Percentiles rank a stretch among this genome's conserved stretches.
Evolutionary conservation across 164 flowering plant genomes (phyloP).

Genomic region (Nymphaea thermarum): DNA sequence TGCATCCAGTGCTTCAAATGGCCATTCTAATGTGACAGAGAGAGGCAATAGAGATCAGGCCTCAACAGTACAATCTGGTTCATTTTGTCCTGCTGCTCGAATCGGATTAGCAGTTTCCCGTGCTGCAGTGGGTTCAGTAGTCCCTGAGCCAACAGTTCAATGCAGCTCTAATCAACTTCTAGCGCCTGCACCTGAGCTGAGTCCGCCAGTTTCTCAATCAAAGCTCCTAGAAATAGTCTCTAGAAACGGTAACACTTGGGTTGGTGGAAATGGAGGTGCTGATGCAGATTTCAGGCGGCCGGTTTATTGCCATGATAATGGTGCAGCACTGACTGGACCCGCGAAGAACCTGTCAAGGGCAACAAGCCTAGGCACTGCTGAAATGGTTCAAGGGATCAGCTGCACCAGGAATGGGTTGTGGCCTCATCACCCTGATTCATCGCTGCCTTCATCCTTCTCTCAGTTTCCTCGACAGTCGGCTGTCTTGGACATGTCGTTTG

Average conservation of each 20-base stretch:
- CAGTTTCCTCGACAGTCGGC: slow-evolving; percentile 3
- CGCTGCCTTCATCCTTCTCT: slow-evolving; percentile 2
- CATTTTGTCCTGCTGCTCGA: slow-evolving; percentile 6
- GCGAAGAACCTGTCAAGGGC: neutral
- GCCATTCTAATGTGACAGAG: slow-evolving; percentile 7
- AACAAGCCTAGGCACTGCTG: slow-evolving; percentile 3
- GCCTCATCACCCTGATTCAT: slow-evolving; percentile 1
- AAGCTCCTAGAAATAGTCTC: slow-evolving; percentile 7
- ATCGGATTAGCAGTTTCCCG: slow-evolving; percentile 7
- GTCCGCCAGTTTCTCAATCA: slow-evolving; percentile 6
- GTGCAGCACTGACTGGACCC: neutral
- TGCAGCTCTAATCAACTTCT: neutral
- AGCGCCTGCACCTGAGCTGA: neutral
- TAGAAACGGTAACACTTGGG: slow-evolving; percentile 6
- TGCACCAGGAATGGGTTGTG: neutral
- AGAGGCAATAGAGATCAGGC: slow-evolving; percentile 1
- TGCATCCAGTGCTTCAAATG: neutral
- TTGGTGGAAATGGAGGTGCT: neutral
- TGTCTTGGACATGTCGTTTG: slow-evolving; percentile 27
- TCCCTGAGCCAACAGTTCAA: neutral
- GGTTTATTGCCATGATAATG: slow-evolving; percentile 3
- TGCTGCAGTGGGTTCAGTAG: neutral
- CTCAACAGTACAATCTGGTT: slow-evolving; percentile 8
- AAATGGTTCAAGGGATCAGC: neutral
- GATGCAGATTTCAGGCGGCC: slow-evolving; percentile 1